Evolutionary conservation across 2,329 filamentous ascomycete genomes (phyloP), one percentile per base, ranked within the genome.

Genomic region (Phoma sp.): DNA sequence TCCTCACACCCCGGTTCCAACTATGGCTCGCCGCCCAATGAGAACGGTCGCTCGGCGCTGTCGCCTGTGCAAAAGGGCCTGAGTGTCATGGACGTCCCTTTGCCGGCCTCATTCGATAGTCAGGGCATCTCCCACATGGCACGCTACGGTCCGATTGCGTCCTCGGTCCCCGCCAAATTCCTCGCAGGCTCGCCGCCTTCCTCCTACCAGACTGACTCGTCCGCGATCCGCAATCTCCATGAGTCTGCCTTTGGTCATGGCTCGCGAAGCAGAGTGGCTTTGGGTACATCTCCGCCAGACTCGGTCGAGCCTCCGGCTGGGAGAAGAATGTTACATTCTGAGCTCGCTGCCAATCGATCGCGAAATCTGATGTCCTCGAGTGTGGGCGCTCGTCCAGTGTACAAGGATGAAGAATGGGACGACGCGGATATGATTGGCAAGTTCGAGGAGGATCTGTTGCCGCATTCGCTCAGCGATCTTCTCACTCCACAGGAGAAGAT

Each of bases 51-150:
- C n/a, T 82, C 93, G 35, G 89, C 89, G 23, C 83, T 95, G 47
- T 96, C 93, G 11, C 91, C 93, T 0, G 83, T 83, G 44, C 85
- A 86, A 46, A 82, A 81, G 64, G 85, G 86, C 47, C 88, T 96
- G n/a, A 95, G 90, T n/a, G 90, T 96, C 11, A 83, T 97, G 59
- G 93, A 98, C 77, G 95, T 92, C 2, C 92, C 91, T 13, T 83
- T 98, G 7, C 95, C 95, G 1, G 91, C 93, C 7, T 98, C 93
- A 0, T 97, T 98, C 73, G 95, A 98, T 75, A 96, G 92, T 66
- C 95, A 97, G 69, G 93, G 93, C 44, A 90, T 97, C 47, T 97
- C 93, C 9, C 90, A 93, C 72, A 92, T 91, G 58, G 93, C 93
- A 14, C 86, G 91, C 55, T 92, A 93, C 72, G 95, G 90, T 0